Conservation (phyloP, 345 rosid genomes). For the Fremontodendron californicum region DNA sequence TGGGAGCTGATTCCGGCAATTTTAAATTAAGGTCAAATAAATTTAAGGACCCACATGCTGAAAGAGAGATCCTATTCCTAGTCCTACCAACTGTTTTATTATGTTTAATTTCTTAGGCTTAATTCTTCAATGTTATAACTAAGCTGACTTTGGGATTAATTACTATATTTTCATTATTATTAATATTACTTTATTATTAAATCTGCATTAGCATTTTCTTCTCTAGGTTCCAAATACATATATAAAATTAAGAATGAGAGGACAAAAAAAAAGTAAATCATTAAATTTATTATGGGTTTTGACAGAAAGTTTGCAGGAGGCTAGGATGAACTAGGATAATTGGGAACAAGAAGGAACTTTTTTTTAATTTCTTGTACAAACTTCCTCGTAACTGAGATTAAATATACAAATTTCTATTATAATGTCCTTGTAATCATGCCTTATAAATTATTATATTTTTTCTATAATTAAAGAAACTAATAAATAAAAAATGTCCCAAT, state of each 20-base stretch:
- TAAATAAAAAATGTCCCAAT: too few species aligned
- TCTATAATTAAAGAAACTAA: background rate
- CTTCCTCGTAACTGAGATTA: background rate
- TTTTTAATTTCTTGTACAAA: background rate
- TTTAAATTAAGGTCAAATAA: background rate
- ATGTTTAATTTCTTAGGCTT: background rate
- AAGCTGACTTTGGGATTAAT: background rate
- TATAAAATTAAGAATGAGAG: background rate
- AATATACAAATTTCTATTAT: background rate
- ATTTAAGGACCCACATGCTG: constrained; percentile 2
- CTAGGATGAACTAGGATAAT: background rate
- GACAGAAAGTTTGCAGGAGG: background rate
- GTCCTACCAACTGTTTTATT: background rate
- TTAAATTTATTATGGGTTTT: background rate
- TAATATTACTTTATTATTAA: background rate
- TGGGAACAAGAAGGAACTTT: background rate
- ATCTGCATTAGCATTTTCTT: background rate
- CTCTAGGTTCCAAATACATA: background rate
- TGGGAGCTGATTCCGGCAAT: background rate
- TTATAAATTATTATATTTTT: background rate
- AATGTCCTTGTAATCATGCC: background rate
- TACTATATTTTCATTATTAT: background rate
- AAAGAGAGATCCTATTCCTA: too few species aligned
- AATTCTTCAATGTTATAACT: background rate
- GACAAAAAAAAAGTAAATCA: background rate